A percentile compares a stretch with the other conserved stretches of the same genome.
phyloP scores from a whole-genome alignment of 345 rosid genomes.

The Salix arbutifolia region DNA sequence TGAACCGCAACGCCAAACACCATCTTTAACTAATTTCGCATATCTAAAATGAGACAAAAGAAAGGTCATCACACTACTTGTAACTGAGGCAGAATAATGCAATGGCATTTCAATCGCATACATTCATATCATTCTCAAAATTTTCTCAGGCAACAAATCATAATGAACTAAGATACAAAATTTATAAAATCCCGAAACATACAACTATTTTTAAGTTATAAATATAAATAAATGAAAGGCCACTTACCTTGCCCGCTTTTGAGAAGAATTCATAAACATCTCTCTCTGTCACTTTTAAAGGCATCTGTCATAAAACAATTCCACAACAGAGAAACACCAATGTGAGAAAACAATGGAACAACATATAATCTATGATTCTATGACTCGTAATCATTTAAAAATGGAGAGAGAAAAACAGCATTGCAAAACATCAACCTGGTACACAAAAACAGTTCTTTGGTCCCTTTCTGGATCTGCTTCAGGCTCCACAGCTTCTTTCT shows the following conservation, averaged over 20 bases:
- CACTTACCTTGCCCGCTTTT: constrained; percentile 84
- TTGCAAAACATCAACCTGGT: constrained; percentile 51
- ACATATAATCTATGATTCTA: neutral
- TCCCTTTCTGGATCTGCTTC: constrained; percentile 98
- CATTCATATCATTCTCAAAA: constrained; percentile 11
- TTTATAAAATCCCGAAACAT: neutral
- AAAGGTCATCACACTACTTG: constrained; percentile 25
- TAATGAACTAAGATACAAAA: neutral
- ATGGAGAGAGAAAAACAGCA: neutral
- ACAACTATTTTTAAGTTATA: neutral
- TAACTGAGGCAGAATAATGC: constrained; percentile 25
- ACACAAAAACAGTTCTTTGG: constrained; percentile 93
- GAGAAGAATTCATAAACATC: constrained; percentile 93
- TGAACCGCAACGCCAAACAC: too few species aligned
- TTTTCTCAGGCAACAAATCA: constrained; percentile 4
- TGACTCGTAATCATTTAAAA: neutral
- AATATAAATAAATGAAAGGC: neutral
- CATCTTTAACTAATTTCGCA: constrained; percentile 19
- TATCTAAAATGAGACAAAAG: constrained; percentile 27
- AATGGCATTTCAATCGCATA: constrained; percentile 16
- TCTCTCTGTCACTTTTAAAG: constrained; percentile 85
- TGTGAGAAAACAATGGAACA: neutral
- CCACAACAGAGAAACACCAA: neutral
- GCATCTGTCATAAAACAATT: constrained; percentile 57
- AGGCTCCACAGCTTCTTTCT: constrained; percentile 71